Conservation (phyloP, 495 filamentous ascomycete species). For the Lepidopterella palustris region DNA sequence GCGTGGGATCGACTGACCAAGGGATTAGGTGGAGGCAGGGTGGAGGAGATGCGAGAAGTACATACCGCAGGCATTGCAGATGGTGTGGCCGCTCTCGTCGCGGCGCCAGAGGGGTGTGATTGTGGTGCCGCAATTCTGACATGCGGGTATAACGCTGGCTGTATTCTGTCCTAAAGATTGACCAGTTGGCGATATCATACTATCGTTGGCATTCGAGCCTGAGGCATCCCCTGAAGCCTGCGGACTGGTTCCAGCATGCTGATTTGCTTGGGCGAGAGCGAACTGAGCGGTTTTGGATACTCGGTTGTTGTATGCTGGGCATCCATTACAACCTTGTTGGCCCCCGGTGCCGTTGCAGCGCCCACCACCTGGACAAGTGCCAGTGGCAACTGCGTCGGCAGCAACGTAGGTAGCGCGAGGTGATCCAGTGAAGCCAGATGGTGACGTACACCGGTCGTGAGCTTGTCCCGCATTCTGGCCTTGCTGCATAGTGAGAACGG, state of each 20-base stretch:
- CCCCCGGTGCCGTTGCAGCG: conserved; percentile 95
- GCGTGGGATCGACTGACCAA: not conserved
- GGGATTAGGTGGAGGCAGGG: not conserved
- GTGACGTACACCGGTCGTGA: conserved; percentile 37
- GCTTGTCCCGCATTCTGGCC: conserved; percentile 22
- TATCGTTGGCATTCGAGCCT: not conserved
- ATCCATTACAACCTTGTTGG: conserved; percentile 91
- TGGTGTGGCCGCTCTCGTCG: conserved; percentile 91
- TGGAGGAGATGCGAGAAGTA: conserved; percentile 22
- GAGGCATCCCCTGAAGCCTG: not conserved
- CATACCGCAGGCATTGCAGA: conserved; percentile 98
- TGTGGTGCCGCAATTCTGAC: conserved; percentile 95
- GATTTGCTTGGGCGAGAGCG: conserved; percentile 45
- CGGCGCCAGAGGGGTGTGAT: conserved; percentile 94
- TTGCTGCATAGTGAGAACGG: conserved; percentile 10
- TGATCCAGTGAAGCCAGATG: conserved; percentile 16
- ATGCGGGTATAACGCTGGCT: conserved; percentile 73
- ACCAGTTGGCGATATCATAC: conserved; percentile 9
- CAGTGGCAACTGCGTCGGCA: conserved; percentile 61
- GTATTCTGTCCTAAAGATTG: conserved; percentile 42
- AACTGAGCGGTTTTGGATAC: conserved; percentile 80
- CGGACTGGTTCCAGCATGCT: conserved; percentile 15
- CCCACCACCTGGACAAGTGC: conserved; percentile 93
- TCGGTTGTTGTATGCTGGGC: conserved; percentile 94
- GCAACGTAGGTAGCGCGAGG: conserved; percentile 66